phyloP scores from a whole-genome alignment of 2,329 filamentous ascomycete species.

The Colletotrichum karsti region DNA sequence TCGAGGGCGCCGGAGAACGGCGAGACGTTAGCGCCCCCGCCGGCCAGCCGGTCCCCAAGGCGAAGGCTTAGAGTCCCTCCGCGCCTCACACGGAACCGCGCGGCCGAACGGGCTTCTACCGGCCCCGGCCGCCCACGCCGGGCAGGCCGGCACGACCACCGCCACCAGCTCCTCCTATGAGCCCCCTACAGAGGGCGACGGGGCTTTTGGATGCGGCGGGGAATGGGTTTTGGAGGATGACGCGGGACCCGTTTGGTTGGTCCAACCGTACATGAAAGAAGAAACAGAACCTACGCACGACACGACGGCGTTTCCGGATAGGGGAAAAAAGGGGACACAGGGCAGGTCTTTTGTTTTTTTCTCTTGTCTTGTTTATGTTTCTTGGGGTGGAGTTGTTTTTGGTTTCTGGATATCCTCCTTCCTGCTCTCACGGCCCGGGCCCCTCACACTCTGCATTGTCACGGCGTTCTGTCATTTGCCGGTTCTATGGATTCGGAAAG shows the following conservation, averaged over 20 bases:
- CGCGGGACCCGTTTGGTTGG: conserved; percentile 25
- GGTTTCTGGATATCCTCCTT: background rate
- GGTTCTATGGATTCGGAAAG: background rate
- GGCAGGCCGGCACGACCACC: background rate
- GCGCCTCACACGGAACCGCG: background rate
- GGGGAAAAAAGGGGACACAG: too few relatives aligned
- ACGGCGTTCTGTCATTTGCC: conserved; percentile 1
- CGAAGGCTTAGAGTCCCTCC: conserved; percentile 25
- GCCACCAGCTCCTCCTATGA: too few relatives aligned
- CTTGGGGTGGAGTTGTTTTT: background rate
- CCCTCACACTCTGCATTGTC: conserved; percentile 5
- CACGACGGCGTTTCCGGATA: conserved; percentile 23
- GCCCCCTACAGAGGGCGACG: background rate
- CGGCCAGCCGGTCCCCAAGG: conserved; percentile 22
- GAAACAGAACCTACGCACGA: background rate
- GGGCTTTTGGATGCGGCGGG: background rate
- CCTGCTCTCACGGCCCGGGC: background rate
- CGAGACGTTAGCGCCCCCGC: conserved; percentile 58
- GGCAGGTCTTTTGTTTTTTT: too few relatives aligned
- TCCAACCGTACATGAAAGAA: conserved; percentile 5
- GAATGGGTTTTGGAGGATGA: conserved; percentile 14
- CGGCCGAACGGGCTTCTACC: too few relatives aligned
- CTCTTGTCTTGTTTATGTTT: background rate
- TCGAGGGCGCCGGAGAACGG: conserved; percentile 54
- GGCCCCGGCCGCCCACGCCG: background rate